Percentiles rank a stretch among this genome's conserved stretches.
Conservation (phyloP, 2,329 filamentous ascomycete species). For the Penicillium sp. region DNA sequence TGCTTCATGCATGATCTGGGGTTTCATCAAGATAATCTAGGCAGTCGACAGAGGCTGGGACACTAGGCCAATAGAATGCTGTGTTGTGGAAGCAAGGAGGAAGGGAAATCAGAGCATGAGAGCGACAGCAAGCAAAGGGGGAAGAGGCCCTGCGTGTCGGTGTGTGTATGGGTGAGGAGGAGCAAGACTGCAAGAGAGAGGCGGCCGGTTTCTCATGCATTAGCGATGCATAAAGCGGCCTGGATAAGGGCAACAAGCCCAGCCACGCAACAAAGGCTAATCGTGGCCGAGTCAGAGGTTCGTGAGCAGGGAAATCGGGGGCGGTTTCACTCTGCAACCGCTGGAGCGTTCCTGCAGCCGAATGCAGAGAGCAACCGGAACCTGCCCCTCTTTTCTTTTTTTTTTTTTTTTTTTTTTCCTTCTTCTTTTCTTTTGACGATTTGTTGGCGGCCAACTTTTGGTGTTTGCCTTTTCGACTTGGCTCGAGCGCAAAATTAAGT, state of each 20-base stretch:
- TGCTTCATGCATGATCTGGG: conserved; percentile 5
- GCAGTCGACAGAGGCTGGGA: background rate
- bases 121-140: background rate
- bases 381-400: conserved; percentile 9
- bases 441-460: background rate
- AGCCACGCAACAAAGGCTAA: conserved; percentile 1
- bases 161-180: background rate
- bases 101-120: background rate
- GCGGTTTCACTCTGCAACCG: conserved; percentile 15
- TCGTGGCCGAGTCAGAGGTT: background rate
- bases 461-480: background rate
- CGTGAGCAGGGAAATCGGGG: background rate
- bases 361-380: background rate
- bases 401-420: background rate
- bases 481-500: background rate
- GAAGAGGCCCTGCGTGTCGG: background rate
- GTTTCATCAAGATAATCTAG: background rate
- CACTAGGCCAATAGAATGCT: conserved; percentile 3
- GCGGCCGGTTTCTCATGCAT: background rate
- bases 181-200: background rate
- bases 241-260: background rate
- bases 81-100: background rate
- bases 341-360: conserved; percentile 15
- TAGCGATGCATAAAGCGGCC: background rate
- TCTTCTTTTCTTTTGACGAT: background rate